Evolutionary conservation across 129 eudicot species (phyloP), one percentile per base, ranked within the genome.

Genomic region (Erigeron canadensis): DNA sequence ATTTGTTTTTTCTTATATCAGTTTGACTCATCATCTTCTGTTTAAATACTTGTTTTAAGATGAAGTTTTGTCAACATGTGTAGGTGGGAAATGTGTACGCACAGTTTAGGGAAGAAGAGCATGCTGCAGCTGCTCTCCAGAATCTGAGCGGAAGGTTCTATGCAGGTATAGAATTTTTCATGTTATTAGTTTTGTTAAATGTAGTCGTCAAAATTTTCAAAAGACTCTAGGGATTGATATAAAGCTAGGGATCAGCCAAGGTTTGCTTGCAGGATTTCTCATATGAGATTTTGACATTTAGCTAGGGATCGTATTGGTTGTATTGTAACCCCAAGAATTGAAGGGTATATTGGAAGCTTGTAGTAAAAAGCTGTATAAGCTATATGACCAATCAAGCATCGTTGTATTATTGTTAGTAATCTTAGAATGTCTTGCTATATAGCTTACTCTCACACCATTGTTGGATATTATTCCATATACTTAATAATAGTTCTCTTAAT

Each of bases 71-170:
- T 61, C 7, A 21, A 18, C 41, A 23, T 54, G 23, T 28, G 70
- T 74, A 89, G 96, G 96, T 95, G 34, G 99, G 97, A 19, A 90
- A 95, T 81, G 99, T 95, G 66, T 95, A 95, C 48, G 91, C 90
- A 39, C 99, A 90, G 81, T 95, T 90, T 72, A 90, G 97, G 82
- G 99, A 95, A 83, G 99, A 95, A 79, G 99, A 95, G 69, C 99
- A 95, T 70, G 99, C 97, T 65, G 91, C 90, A 55, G 79, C 72
- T 50, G 97, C 99, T 6, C 79, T 95, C 15, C 87, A 83, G 69
- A 88, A 88, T 86, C 85, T 95, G 18, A 84, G 78, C 34, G 99
- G 99, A 69, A 88, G 99, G 79, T 88, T 89, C 69, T 95, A 95
- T 78, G 97, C 96, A 65, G 79, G 79, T 75, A 56, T 42, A 43